Percentiles rank a stretch among this genome's conserved stretches.
These are phyloP conservation scores for Aspergillus cristatus DNA, from an alignment of 495 filamentous ascomycete genomes.

Conservation along the genomic window DNA sequence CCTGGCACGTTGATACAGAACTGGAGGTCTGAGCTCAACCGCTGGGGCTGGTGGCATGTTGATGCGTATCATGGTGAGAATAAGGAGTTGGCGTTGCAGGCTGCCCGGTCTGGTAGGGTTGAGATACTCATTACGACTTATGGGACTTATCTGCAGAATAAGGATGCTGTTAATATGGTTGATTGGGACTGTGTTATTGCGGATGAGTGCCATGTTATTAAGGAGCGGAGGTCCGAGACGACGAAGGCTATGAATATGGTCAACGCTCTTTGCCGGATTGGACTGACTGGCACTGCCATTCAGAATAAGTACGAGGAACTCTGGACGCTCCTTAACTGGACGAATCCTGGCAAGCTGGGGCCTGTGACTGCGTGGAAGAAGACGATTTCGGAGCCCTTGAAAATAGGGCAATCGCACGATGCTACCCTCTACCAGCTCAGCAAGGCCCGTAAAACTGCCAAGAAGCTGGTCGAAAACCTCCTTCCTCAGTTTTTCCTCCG, in stretches of 20 bases:
- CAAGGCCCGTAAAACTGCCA: slow-evolving; percentile 70
- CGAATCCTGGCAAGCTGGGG: slow-evolving; percentile 82
- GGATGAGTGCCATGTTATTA: slow-evolving; percentile 91
- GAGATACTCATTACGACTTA: slow-evolving; percentile 96
- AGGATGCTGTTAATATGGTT: slow-evolving; percentile 68
- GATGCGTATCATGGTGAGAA: slow-evolving; percentile 72
- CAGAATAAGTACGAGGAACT: slow-evolving; percentile 98
- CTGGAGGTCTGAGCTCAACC: slow-evolving; percentile 75
- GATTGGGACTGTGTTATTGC: slow-evolving; percentile 97
- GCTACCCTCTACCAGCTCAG: slow-evolving; percentile 80
- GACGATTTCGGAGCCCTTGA: slow-evolving; percentile 69
- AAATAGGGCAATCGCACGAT: slow-evolving; percentile 83
- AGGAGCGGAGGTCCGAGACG: slow-evolving; percentile 65
- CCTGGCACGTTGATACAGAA: slow-evolving; percentile 83
- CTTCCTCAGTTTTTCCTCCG: slow-evolving; percentile 89
- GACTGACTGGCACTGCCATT: slow-evolving; percentile 91
- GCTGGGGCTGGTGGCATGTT: slow-evolving; percentile 94
- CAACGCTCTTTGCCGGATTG: slow-evolving; percentile 88
- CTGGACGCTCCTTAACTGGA: slow-evolving; percentile 96
- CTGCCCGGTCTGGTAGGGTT: slow-evolving; percentile 63
- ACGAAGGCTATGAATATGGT: slow-evolving; percentile 85
- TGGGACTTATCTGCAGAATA: slow-evolving; percentile 69
- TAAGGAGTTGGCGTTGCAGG: slow-evolving; percentile 62
- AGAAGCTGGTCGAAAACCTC: slow-evolving; percentile 77
- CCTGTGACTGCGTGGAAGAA: slow-evolving; percentile 68